Evolutionary conservation across 176 grass and related monocot genomes (phyloP).

Genomic region (Triticum aestivum): DNA sequence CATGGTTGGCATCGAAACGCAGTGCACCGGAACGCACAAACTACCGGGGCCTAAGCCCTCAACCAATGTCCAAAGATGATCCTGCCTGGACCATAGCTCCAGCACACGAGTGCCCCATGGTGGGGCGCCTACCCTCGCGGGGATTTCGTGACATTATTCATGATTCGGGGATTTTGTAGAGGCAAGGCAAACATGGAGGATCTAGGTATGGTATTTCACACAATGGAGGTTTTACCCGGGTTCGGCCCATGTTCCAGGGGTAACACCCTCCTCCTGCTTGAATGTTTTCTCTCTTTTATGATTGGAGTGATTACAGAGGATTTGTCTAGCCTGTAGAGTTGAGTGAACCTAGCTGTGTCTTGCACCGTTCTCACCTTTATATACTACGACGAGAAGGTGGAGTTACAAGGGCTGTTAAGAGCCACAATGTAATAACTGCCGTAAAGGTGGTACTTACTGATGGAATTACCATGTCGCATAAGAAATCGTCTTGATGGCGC

Average conservation of each 20-base stretch:
- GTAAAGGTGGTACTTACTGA: no score
- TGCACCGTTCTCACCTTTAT: no score
- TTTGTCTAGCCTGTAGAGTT: background rate
- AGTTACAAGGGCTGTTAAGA: no score
- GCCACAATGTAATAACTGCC: no score
- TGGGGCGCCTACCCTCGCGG: background rate
- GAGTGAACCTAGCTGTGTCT: no score
- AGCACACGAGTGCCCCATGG: background rate
- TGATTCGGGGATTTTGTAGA: background rate
- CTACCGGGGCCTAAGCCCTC: no score
- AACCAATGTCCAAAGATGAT: background rate
- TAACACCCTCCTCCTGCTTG: background rate
- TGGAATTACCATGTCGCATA: no score
- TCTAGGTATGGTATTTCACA: background rate
- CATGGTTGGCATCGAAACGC: no score
- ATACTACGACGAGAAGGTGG: no score
- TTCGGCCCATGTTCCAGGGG: background rate
- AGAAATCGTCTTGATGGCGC: no score
- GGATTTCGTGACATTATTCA: background rate
- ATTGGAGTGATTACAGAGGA: background rate
- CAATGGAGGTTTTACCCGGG: background rate
- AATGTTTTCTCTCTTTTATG: background rate
- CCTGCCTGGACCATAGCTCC: background rate
- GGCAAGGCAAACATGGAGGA: background rate
- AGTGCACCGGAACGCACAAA: background rate